Conservation (phyloP, 371 early-diverging fungal genomes). For the Chytridiales sp. region DNA sequence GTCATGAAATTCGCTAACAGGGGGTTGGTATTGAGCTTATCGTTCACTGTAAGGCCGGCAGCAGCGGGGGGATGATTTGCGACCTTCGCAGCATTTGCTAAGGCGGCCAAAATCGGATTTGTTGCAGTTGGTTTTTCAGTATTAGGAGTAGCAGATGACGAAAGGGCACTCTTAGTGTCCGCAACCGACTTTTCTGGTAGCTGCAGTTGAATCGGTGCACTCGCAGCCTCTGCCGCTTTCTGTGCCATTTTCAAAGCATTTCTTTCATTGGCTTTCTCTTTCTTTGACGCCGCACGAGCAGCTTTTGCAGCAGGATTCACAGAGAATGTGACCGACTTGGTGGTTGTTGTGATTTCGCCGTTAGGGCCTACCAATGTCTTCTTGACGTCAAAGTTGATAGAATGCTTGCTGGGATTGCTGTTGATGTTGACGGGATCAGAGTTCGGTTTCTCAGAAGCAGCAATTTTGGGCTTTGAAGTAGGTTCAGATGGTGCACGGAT, state of each 20-base stretch:
- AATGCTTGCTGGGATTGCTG: slow-evolving; percentile 3
- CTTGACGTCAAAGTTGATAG: slow-evolving; percentile 39
- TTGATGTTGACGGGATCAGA: background rate
- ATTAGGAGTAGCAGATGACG: background rate
- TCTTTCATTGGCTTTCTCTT: background rate
- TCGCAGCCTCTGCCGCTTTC: background rate
- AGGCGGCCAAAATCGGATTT: background rate
- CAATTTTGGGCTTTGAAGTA: background rate
- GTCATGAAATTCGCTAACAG: too few relatives aligned
- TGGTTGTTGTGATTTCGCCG: slow-evolving; percentile 44
- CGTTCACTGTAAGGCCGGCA: too few relatives aligned
- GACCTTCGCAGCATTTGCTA: too few relatives aligned
- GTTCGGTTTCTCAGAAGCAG: background rate
- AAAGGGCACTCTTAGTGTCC: background rate
- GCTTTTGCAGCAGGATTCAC: background rate
- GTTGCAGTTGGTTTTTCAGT: background rate
- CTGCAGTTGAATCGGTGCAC: background rate
- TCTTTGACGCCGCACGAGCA: background rate
- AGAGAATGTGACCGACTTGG: slow-evolving; percentile 30
- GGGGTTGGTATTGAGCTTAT: too few relatives aligned
- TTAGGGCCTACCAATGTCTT: slow-evolving; percentile 40
- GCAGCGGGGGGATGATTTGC: too few relatives aligned
- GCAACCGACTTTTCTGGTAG: background rate
- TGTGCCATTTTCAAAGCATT: background rate
- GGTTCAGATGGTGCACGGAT: too few relatives aligned